phyloP scores from a whole-genome alignment of 768 basidiomycete species.

The Kwoniella pini region DNA sequence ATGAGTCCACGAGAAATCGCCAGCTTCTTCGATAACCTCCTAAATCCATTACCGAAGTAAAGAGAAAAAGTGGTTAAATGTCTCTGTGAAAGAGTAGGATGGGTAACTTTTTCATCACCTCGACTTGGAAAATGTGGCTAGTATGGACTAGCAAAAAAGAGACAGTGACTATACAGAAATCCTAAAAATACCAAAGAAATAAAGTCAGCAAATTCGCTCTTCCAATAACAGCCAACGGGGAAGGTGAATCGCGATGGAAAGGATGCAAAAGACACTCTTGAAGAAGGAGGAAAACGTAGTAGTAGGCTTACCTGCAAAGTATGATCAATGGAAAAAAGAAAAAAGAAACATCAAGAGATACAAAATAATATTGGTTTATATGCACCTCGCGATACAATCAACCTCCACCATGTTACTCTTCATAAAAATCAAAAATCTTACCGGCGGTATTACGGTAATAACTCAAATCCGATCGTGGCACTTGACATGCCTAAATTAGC shows the following conservation, averaged over 20 bases:
- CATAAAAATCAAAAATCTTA: slow-evolving; percentile 7
- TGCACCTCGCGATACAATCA: not conserved
- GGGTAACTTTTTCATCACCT: slow-evolving; percentile 52
- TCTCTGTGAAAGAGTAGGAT: slow-evolving; percentile 52
- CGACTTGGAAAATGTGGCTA: slow-evolving; percentile 53
- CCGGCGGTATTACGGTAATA: slow-evolving; percentile 16
- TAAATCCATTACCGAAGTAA: not conserved
- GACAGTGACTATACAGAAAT: slow-evolving; percentile 54
- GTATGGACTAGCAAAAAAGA: slow-evolving; percentile 52
- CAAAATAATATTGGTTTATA: slow-evolving; percentile 1
- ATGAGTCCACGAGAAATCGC: slow-evolving; percentile 29
- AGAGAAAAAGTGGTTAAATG: slow-evolving; percentile 23
- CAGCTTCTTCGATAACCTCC: slow-evolving; percentile 50
- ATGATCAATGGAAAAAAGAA: slow-evolving; percentile 24
- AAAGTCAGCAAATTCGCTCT: slow-evolving; percentile 13
- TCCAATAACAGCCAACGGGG: no score
- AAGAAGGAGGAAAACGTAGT: slow-evolving; percentile 7
- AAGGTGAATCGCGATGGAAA: no score
- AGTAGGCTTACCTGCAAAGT: slow-evolving; percentile 24
- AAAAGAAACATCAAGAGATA: slow-evolving; percentile 2
- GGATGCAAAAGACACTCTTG: not conserved
- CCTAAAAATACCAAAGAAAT: slow-evolving; percentile 22
- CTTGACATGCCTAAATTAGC: slow-evolving; percentile 3
- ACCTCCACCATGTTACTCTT: not conserved
- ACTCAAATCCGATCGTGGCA: slow-evolving; percentile 10